These are phyloP conservation scores for Pinus albicaulis DNA, from an alignment of 75 land plant species.

Conservation along the genomic window DNA sequence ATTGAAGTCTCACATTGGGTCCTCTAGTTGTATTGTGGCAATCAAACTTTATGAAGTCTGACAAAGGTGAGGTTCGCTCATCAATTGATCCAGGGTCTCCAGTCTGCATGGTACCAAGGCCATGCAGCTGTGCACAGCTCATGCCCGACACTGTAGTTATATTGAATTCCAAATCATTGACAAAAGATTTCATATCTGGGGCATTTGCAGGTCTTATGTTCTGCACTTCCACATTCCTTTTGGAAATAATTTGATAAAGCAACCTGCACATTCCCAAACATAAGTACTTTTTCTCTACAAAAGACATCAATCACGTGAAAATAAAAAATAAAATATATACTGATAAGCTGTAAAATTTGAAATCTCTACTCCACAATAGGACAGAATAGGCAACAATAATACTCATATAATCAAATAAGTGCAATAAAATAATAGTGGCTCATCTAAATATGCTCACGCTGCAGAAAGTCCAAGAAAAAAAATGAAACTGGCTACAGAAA, in stretches of 20 bases:
- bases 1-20: conserved; percentile 49
- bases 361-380: neutral
- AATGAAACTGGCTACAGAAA: conserved; percentile 69
- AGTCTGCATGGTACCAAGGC: conserved; percentile 38
- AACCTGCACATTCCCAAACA: conserved; percentile 28
- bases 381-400: neutral
- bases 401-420: conserved; percentile 2
- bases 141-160: conserved; percentile 67
- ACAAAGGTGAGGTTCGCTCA: conserved; percentile 28
- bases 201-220: conserved; percentile 57
- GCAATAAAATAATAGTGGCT: neutral
- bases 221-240: conserved; percentile 62
- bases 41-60: conserved; percentile 30
- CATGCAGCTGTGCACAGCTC: conserved; percentile 67
- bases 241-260: conserved; percentile 64
- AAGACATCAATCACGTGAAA: neutral
- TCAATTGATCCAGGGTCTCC: conserved; percentile 60
- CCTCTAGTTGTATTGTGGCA: conserved; percentile 62
- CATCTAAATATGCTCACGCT: conserved; percentile 49
- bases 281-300: neutral
- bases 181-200: conserved; percentile 48
- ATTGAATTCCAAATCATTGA: conserved; percentile 70
- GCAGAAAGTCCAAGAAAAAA: conserved; percentile 62
- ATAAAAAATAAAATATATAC: neutral
- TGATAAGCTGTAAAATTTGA: neutral